Conservation (phyloP, 306 rosid species). For the Glycyrrhiza uralensis region DNA sequence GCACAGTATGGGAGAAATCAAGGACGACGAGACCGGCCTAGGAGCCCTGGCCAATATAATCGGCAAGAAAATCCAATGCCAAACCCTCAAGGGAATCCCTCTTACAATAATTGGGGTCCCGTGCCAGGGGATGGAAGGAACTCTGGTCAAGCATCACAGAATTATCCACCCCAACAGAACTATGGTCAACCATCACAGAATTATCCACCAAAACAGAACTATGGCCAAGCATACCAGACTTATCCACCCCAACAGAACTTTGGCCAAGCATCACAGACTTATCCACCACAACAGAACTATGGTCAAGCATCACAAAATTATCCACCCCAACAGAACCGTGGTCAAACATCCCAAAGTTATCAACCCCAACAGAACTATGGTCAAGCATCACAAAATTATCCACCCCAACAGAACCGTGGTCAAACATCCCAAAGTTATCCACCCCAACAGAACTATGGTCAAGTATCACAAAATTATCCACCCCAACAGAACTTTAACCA, state of each 20-base stretch:
- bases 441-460: slow-evolving; percentile 35
- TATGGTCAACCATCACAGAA: slow-evolving; percentile 29
- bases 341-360: slow-evolving; percentile 16
- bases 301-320: slow-evolving; percentile 25
- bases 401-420: slow-evolving; percentile 21
- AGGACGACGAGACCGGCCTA: slow-evolving; percentile 46
- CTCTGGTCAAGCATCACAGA: slow-evolving; percentile 39
- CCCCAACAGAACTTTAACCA: slow-evolving; percentile 36
- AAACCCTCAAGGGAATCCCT: slow-evolving; percentile 43
- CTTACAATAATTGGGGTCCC: slow-evolving; percentile 38
- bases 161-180: slow-evolving; percentile 26
- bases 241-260: slow-evolving; percentile 21
- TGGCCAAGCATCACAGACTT: slow-evolving; percentile 35
- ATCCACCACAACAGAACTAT: slow-evolving; percentile 39
- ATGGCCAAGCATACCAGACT: slow-evolving; percentile 27
- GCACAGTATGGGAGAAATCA: slow-evolving; percentile 62
- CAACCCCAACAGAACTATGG: slow-evolving; percentile 39
- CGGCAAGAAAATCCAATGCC: slow-evolving; percentile 32
- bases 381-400: slow-evolving; percentile 26
- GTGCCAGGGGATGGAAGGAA: slow-evolving; percentile 55
- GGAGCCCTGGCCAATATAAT: slow-evolving; percentile 41
- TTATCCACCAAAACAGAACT: slow-evolving; percentile 34
- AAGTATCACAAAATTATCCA: slow-evolving; percentile 20
- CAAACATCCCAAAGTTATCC: slow-evolving; percentile 33
- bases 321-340: slow-evolving; percentile 28